Percentiles rank a stretch among this genome's conserved stretches.
These are phyloP conservation scores for Trichoderma sp. DNA, from an alignment of 2,329 filamentous ascomycete species.

Conservation along the genomic window DNA sequence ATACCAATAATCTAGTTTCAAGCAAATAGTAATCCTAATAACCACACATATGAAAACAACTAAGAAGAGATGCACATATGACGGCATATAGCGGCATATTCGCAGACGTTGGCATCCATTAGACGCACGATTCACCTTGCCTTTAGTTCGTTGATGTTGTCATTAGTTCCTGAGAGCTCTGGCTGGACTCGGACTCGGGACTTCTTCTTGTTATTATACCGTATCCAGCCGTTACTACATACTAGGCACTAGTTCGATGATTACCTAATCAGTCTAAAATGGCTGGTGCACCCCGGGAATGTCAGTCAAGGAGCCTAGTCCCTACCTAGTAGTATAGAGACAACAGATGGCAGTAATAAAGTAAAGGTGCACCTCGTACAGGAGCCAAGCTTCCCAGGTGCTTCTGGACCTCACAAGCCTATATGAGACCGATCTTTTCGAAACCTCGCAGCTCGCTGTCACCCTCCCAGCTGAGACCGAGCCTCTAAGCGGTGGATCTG, in stretches of 20 bases:
- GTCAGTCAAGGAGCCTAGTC: neutral
- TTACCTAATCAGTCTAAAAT: constrained; percentile 17
- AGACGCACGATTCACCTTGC: too few relatives aligned
- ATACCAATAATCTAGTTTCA: neutral
- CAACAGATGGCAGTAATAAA: neutral
- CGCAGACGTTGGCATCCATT: too few relatives aligned
- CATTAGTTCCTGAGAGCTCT: neutral
- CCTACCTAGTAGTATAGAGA: too few relatives aligned
- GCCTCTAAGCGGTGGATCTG: neutral
- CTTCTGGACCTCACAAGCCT: neutral
- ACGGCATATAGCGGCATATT: too few relatives aligned
- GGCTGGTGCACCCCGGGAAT: neutral
- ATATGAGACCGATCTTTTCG: neutral
- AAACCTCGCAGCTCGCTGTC: neutral
- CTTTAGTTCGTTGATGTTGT: neutral
- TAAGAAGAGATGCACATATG: too few relatives aligned
- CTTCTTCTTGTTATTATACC: too few relatives aligned
- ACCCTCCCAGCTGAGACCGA: neutral
- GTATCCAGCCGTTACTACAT: too few relatives aligned
- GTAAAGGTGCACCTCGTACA: neutral
- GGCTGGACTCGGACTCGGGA: too few relatives aligned
- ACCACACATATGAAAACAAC: neutral
- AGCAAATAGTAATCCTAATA: constrained; percentile 2
- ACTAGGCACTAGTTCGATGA: neutral
- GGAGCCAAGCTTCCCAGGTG: too few relatives aligned